Conservation (phyloP, 2,329 filamentous ascomycete genomes). For the Talaromyces marneffei region DNA sequence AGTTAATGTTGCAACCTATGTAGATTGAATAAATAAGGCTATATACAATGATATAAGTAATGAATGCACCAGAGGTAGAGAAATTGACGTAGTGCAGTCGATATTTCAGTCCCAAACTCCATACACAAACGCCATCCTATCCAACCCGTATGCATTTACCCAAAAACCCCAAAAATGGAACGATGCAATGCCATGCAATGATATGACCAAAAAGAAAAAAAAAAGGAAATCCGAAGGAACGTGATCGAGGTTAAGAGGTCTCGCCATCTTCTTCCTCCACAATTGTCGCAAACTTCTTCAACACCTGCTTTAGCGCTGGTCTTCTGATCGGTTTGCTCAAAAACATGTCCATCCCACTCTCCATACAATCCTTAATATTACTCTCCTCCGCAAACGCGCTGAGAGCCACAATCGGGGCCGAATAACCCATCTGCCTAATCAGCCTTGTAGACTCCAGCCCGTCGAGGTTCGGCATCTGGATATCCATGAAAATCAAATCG, state of each 20-base stretch:
- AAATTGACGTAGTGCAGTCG: neutral
- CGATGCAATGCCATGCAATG: slow-evolving; percentile 1
- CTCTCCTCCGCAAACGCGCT: slow-evolving; percentile 88
- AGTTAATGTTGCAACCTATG: neutral
- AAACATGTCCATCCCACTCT: slow-evolving; percentile 90
- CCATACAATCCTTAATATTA: slow-evolving; percentile 79
- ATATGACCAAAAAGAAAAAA: neutral
- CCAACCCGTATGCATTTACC: neutral
- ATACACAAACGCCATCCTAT: neutral
- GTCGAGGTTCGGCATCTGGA: slow-evolving; percentile 90
- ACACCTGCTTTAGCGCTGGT: slow-evolving; percentile 78
- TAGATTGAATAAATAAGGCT: neutral
- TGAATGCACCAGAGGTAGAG: neutral
- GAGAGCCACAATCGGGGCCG: slow-evolving; percentile 79
- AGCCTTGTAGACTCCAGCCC: slow-evolving; percentile 79
- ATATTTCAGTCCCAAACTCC: neutral
- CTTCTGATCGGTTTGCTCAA: slow-evolving; percentile 68
- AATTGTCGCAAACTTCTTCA: slow-evolving; percentile 74
- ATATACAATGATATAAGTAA: neutral
- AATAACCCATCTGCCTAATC: slow-evolving; percentile 81
- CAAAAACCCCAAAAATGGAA: neutral
- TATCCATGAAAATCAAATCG: slow-evolving; percentile 92
- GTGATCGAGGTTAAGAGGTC: neutral
- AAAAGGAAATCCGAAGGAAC: neutral
- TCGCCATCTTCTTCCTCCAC: slow-evolving; percentile 44